Conservation (phyloP, 2,329 filamentous ascomycete genomes). For the Alternaria metachromatica region DNA sequence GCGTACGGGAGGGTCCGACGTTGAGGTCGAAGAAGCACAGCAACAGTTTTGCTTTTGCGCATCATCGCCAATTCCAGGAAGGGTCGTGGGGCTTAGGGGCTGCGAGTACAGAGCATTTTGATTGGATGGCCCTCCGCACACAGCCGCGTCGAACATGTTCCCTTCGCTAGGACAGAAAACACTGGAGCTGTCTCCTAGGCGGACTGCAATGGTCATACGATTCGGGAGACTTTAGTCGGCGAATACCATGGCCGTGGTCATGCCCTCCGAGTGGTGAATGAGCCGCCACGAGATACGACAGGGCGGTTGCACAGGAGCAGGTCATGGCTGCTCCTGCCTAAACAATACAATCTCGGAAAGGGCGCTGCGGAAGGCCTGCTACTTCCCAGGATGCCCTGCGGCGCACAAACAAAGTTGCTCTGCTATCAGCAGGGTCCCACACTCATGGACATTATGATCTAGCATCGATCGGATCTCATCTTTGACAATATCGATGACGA, state of each 20-base stretch:
- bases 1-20: constrained; percentile 8
- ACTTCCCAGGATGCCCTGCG: not conserved
- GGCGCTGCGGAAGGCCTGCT: not conserved
- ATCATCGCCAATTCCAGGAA: not conserved
- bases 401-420: not conserved
- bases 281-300: not conserved
- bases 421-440: not conserved
- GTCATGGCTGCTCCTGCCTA: not conserved
- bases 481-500: constrained; percentile 14
- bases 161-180: constrained; percentile 1
- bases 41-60: constrained; percentile 18
- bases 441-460: constrained; percentile 14
- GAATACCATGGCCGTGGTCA: not conserved
- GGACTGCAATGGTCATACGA: constrained; percentile 1
- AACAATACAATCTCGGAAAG: not conserved
- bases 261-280: not conserved
- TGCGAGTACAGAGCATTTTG: constrained; percentile 8
- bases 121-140: constrained; percentile 5
- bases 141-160: constrained; percentile 6
- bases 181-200: not conserved
- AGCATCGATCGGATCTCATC: constrained; percentile 19
- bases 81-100: constrained; percentile 1
- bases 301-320: not conserved
- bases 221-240: not conserved
- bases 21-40: constrained; percentile 3